Evolutionary conservation across 2,329 filamentous ascomycete genomes (phyloP).

Genomic region (Graphilbum ipis-grandicollis): DNA sequence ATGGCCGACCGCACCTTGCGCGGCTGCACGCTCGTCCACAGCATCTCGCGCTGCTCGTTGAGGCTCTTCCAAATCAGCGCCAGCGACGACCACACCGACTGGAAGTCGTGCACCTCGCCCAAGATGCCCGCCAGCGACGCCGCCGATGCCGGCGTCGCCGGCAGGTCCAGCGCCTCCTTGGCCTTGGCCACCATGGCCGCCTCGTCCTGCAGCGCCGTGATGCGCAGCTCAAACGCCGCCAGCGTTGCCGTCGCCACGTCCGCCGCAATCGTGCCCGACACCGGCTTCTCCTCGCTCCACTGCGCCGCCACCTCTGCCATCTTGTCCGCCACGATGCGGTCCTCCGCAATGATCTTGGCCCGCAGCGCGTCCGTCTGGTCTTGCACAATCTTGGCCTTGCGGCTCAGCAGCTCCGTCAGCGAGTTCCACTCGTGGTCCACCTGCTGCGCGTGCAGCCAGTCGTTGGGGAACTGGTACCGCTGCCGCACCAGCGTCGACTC

Average conservation of each 20-base stretch:
- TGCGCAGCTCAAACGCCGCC: constrained; percentile 63
- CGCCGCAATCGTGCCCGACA: constrained; percentile 84
- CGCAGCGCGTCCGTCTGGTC: constrained; percentile 91
- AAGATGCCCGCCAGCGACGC: constrained; percentile 60
- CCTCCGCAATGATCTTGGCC: constrained; percentile 87
- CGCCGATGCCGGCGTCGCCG: constrained; percentile 17
- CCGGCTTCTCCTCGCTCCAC: constrained; percentile 94
- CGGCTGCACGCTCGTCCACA: constrained; percentile 93
- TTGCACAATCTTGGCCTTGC: constrained; percentile 88
- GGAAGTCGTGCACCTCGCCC: constrained; percentile 96
- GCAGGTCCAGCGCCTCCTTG: constrained; percentile 88
- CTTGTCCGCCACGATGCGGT: constrained; percentile 77
- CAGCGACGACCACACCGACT: constrained; percentile 91
- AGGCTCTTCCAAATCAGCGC: constrained; percentile 94
- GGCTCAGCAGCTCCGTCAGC: constrained; percentile 75
- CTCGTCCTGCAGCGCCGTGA: constrained; percentile 73
- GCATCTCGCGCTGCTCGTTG: constrained; percentile 77
- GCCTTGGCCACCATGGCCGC: constrained; percentile 89
- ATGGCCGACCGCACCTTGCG: constrained; percentile 81
- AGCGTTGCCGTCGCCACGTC: constrained; percentile 75
- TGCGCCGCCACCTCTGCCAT: constrained; percentile 69
- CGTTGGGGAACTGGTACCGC: constrained; percentile 79
- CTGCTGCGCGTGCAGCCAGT: constrained; percentile 93
- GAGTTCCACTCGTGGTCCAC: constrained; percentile 93
- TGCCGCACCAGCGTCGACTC: constrained; percentile 83